Conservation (phyloP, 305 asterid species). For the Plantago lanceolata region DNA sequence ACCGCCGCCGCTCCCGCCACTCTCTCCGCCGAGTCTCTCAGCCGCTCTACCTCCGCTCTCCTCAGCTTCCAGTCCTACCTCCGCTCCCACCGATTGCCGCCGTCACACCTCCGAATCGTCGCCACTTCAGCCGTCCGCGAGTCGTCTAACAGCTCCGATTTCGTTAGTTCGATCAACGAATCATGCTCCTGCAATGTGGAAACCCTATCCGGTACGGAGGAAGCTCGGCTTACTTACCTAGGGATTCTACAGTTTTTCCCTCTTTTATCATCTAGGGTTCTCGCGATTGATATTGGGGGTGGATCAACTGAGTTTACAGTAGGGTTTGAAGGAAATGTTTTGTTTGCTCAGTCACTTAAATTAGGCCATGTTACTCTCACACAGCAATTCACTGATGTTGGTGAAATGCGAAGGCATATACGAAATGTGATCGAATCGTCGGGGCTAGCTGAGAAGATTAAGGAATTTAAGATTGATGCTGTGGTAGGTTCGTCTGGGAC, state of each 20-base stretch:
- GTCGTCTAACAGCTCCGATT: constrained; percentile 59
- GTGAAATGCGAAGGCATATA: constrained; percentile 46
- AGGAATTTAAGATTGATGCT: constrained; percentile 39
- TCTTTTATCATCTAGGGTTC: constrained; percentile 39
- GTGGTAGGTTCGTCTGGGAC: constrained; percentile 81
- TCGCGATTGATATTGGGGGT: constrained; percentile 75
- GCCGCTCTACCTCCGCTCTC: constrained; percentile 50
- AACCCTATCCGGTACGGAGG: constrained; percentile 60
- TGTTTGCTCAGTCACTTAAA: constrained; percentile 50
- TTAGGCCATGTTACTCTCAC: constrained; percentile 68
- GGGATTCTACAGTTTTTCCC: constrained; percentile 71
- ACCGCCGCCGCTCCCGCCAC: constrained; percentile 35
- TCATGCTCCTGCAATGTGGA: constrained; percentile 45
- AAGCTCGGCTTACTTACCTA: constrained; percentile 70
- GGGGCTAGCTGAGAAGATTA: constrained; percentile 43
- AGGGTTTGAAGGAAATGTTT: constrained; percentile 46
- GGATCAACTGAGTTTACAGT: constrained; percentile 75
- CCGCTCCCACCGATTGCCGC: constrained; percentile 34
- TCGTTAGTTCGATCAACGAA: constrained; percentile 32
- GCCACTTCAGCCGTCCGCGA: constrained; percentile 90
- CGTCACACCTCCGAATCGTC: constrained; percentile 56
- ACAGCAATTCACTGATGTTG: constrained; percentile 32
- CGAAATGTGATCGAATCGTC: constrained; percentile 34
- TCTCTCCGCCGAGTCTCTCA: constrained; percentile 42
- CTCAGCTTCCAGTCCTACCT: constrained; percentile 38